Conservation (phyloP, 139 green algal species). For the Coccomyxa sp. region DNA sequence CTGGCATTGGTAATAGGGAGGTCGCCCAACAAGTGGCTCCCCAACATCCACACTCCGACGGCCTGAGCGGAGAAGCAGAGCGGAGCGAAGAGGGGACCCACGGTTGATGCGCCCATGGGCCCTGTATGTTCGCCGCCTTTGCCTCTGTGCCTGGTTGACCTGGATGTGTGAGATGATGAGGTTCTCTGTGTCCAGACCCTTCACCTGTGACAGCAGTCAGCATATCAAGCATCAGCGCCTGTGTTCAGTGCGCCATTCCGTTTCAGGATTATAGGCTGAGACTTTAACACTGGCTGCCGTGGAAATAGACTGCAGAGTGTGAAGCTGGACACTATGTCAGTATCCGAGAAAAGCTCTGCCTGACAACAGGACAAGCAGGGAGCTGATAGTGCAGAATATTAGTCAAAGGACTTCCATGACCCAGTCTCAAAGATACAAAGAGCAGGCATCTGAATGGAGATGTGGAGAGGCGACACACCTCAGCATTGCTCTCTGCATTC, state of each 20-base stretch:
- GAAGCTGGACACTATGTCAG: too few species aligned
- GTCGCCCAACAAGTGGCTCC: neutral
- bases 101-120: slow-evolving; percentile 97
- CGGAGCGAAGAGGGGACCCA: slow-evolving; percentile 1
- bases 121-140: slow-evolving; percentile 95
- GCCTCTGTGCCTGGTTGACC: slow-evolving; percentile 94
- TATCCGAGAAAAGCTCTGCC: too few species aligned
- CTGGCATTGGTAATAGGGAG: neutral
- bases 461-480: slow-evolving; percentile 60
- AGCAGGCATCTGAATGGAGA: too few species aligned
- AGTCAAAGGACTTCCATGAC: too few species aligned
- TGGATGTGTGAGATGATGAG: slow-evolving; percentile 95
- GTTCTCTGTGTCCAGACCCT: slow-evolving; percentile 93
- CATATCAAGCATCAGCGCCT: too few species aligned
- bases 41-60: neutral
- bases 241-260: too few species aligned
- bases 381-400: too few species aligned
- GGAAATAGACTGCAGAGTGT: too few species aligned
- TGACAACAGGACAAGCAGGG: neutral
- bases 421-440: too few species aligned
- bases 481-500: slow-evolving; percentile 98
- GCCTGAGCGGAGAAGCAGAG: neutral
- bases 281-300: too few species aligned
- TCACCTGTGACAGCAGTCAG: slow-evolving; percentile 57
- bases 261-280: too few species aligned